Evolutionary conservation across 805 yeast species (phyloP), one percentile per base, ranked within the genome.

Genomic region (Candida nonsorbophila): DNA sequence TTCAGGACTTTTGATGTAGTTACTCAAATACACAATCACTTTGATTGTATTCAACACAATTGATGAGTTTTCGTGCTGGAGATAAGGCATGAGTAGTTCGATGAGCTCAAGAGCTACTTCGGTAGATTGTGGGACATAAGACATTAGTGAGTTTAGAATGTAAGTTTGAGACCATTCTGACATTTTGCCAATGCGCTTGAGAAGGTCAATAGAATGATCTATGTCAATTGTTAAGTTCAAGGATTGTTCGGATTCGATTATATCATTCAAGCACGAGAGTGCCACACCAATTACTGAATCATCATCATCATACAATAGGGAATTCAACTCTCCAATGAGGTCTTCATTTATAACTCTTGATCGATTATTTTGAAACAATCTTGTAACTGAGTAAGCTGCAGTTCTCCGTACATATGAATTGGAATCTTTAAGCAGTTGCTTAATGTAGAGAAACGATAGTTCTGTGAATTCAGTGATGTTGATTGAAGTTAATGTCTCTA

Each of bases 21-120:
- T 84, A 24, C 81, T 60, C 25, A 79, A 56, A 55, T 85, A 88
- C 6, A 84, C 57, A 10, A 87, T 72, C 7, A 79, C 74, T 37
- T 86, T 78, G 30, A 84, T 62, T 0, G 94, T 68, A 42, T 84
- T 87, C 34, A 87, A 52, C 0, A 83, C 90, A 7, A 88, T 92
- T 0, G 92, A 71, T 0, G 94, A 65, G 53, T 84, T 87, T 11
- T 78, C 79, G 49, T 84, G 94, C 45, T 78, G 94, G 14, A 90
- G 57, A 22, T 79, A 74, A 0, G 95, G 87, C 5, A 81, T 51
- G 3, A 75, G 62, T 9, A 69, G 58, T 21, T 82, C 90, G 14
- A 85, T 74, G 44, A 88, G 47, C 4, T 64, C 62, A 24, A 73
- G 55, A 0, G 95, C 86, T 21, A 82, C 90, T 2, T 62, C 63